Base-by-base conservation (phyloP, 2,329 filamentous ascomycete species). In the Ophiocordyceps robertsii region DNA sequence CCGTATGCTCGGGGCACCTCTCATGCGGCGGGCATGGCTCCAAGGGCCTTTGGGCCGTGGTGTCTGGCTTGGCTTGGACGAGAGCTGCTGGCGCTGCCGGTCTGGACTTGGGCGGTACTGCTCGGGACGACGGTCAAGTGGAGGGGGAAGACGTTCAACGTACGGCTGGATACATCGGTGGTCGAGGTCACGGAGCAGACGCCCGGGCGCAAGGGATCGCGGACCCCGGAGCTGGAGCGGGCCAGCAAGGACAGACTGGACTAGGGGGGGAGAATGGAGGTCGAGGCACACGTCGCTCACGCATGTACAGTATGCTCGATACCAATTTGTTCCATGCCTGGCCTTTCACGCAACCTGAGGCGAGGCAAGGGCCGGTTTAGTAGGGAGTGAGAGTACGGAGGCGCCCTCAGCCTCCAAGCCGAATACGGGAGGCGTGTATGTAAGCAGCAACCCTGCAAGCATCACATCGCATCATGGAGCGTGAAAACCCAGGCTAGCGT, bases 101-200 rank as follows among this genome's bases (percentile, higher is more conserved):
- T 98, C 45, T 98, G 92, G 92, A 66, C 77, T 0, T 88, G 82
- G 76, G 92, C 92, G 1, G 84, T 95, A 17, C 77, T 86, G 51
- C 82, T 90, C n/a, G 92, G 92, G 0, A 78, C 83, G 2, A 90
- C 80, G 0, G 86, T 98, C 0, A 76, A 76, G 41, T 98, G 92
- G 93, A 70, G 92, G 43, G 90, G 89, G 0, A 81, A 80, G 54
- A 73, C 68, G 27, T 96, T 96, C 58, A 76, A 75, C 53, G 89
- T 96, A 1, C 77, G 82, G 2, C 72, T 86, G 51, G 84, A 96
- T 58, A 90, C 90, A 71, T 84, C 80, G 40, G 90, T 94, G 1
- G 66, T 70, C 6, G 67, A 69, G 21, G 36, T 60, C 31, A 38
- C 47, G 37, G 19, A 27, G 8, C 5, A 27, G 13, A 38, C 16